phyloP scores from a whole-genome alignment of 495 filamentous ascomycete species.

The Penicillium angulare region DNA sequence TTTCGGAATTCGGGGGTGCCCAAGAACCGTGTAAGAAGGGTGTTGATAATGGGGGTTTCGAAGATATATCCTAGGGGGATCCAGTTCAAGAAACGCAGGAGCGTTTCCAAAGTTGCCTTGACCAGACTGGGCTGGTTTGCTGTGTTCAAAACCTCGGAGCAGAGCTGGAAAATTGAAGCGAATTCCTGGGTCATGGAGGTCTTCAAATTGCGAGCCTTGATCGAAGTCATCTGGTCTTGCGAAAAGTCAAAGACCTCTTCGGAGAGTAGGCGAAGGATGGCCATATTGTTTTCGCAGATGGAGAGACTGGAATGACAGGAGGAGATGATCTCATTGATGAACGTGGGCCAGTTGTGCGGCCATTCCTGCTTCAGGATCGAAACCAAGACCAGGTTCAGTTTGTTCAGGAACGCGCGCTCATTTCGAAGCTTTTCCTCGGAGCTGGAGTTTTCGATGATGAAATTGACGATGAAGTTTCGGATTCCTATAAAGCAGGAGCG shows the following conservation, averaged over 20 bases:
- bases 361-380: conserved; percentile 99
- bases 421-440: conserved; percentile 80
- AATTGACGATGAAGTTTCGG: conserved; percentile 96
- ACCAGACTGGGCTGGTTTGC: conserved; percentile 85
- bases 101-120: conserved; percentile 90
- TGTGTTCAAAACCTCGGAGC: conserved; percentile 85
- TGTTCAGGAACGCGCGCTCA: conserved; percentile 88
- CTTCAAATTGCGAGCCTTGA: conserved; percentile 93
- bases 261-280: conserved; percentile 89
- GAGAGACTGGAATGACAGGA: conserved; percentile 92
- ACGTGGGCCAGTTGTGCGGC: conserved; percentile 99
- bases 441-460: conserved; percentile 89
- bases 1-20: conserved; percentile 93
- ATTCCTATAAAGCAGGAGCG: conserved; percentile 61
- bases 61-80: conserved; percentile 98
- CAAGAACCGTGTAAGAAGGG: conserved; percentile 82
- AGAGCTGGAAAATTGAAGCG: conserved; percentile 94
- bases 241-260: conserved; percentile 99
- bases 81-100: conserved; percentile 97
- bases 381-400: conserved; percentile 95
- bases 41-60: conserved; percentile 95
- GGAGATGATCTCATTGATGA: conserved; percentile 98
- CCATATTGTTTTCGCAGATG: conserved; percentile 99
- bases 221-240: conserved; percentile 95
- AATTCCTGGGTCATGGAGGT: conserved; percentile 98